Evolutionary conservation across 768 basidiomycete species (phyloP), one percentile per base, ranked within the genome.

Genomic region (Guyanaporus albipodus): DNA sequence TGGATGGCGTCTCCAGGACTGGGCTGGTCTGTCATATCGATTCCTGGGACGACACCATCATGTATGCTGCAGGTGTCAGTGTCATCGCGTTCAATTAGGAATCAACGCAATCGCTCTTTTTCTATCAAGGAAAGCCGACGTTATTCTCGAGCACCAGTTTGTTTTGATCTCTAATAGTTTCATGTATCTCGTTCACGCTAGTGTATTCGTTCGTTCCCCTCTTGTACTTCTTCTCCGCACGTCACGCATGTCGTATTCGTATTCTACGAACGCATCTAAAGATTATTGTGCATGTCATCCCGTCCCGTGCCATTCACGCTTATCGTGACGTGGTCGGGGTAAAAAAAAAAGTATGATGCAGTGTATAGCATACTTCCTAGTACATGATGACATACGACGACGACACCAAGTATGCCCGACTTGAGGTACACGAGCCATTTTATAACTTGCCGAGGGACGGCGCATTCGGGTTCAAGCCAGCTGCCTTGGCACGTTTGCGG

Each of bases 401-500:
- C 41, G 10, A 53, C 32, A 19, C 38, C 32, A 46, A 23, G 17
- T 39, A 18, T 12, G 7, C 14, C 34, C 40, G 11, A 27, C 17
- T 22, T 11, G 4, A 12, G 40, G 21, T 8, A 26, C 14, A 8
- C 17, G 3, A 12, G 6, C n/a, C 23, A 28, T 26, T 36, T 77
- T 72, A 89, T 56, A 89, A 81, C 72, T 87, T 88, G 67, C 75
- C 71, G 33, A 82, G 70, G 42, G 73, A 58, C 22, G 81, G 73
- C 44, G 77, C 76, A 38, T 74, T 71, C 50, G 79, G 62, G 52
- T 67, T 79, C 66, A 81, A 81, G 41, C 93, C 94, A 50, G 84
- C 72, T 57, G 90, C 91, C 80, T 93, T 95, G 52, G 92, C 93
- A 55, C 92, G 86, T 75, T 91, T 92, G 70, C 85, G 79, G 64